Conservation (phyloP, 2,329 filamentous ascomycete species). For the Tothia fuscella region DNA sequence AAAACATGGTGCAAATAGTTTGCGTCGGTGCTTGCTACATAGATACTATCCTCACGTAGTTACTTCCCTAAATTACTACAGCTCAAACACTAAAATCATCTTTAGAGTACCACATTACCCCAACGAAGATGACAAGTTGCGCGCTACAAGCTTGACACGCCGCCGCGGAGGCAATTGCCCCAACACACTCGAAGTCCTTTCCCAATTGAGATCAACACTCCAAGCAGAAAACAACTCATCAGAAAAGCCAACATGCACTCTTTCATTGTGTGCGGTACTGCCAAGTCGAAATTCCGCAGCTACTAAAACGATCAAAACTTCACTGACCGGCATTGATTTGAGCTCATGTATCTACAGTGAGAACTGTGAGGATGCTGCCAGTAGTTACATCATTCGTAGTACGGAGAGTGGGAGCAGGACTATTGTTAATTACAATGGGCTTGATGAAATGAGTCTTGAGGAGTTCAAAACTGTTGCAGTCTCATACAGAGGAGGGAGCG, state of each 20-base stretch:
- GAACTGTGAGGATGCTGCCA: slow-evolving; percentile 44
- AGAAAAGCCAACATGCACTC: slow-evolving; percentile 10
- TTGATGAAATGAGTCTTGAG: slow-evolving; percentile 52
- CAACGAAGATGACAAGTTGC: slow-evolving; percentile 59
- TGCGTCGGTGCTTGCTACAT: slow-evolving; percentile 58
- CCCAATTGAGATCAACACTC: slow-evolving; percentile 37
- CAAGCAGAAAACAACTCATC: neutral
- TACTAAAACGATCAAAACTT: slow-evolving; percentile 40
- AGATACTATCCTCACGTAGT: slow-evolving; percentile 55
- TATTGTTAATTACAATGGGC: slow-evolving; percentile 56
- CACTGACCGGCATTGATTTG: slow-evolving; percentile 41
- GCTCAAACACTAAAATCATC: slow-evolving; percentile 11
- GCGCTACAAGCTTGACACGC: slow-evolving; percentile 45
- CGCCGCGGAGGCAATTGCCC: slow-evolving; percentile 62
- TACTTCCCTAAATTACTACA: neutral
- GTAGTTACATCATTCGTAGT: slow-evolving; percentile 58
- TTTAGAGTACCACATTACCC: slow-evolving; percentile 54
- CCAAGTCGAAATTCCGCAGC: slow-evolving; percentile 42
- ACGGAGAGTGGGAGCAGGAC: slow-evolving; percentile 49
- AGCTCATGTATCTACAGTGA: slow-evolving; percentile 48
- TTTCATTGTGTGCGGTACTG: slow-evolving; percentile 36
- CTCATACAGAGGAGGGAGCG: slow-evolving; percentile 15
- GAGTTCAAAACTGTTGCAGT: slow-evolving; percentile 42
- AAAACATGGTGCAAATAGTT: slow-evolving; percentile 45
- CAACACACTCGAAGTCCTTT: slow-evolving; percentile 59